Percentiles rank a stretch among this genome's conserved stretches.
Evolutionary conservation across 2,329 filamentous ascomycete genomes (phyloP).

Genomic region (Pseudogymnoascus verrucosus): DNA sequence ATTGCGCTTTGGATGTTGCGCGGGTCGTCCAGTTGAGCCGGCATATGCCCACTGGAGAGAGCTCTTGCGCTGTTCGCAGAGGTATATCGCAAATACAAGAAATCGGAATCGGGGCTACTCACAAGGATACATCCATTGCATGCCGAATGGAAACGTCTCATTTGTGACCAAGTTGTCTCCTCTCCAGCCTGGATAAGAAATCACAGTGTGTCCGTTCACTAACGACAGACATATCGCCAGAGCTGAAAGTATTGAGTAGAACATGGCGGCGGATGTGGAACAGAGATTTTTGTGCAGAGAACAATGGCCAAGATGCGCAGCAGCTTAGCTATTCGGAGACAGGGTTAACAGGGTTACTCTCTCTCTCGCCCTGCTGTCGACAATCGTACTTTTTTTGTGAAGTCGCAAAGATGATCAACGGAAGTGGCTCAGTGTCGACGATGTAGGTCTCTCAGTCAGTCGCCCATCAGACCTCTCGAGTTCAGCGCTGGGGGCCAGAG

Average conservation of each 20-base stretch:
- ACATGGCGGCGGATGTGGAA: neutral
- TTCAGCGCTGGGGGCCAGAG: slow-evolving; percentile 3
- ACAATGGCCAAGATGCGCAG: slow-evolving; percentile 1
- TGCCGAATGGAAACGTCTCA: slow-evolving; percentile 29
- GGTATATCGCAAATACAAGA: neutral
- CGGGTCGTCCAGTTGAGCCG: neutral
- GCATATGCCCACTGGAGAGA: no score
- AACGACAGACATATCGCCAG: slow-evolving; percentile 15
- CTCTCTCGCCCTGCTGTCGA: neutral
- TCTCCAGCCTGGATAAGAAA: slow-evolving; percentile 34
- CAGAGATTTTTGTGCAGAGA: neutral
- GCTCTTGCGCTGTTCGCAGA: neutral
- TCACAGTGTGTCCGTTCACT: slow-evolving; percentile 34
- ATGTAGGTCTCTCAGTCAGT: slow-evolving; percentile 7
- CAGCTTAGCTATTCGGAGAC: slow-evolving; percentile 1
- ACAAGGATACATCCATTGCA: slow-evolving; percentile 34
- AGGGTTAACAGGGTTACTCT: neutral
- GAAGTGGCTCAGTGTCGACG: neutral
- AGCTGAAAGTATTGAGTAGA: neutral
- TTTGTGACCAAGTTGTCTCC: slow-evolving; percentile 32
- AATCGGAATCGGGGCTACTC: slow-evolving; percentile 17
- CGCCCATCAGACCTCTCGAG: slow-evolving; percentile 4
- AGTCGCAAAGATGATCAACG: neutral
- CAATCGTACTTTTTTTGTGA: slow-evolving; percentile 2
- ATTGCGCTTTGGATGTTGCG: neutral